Conservation (phyloP, 345 rosid species). For the Triadica sebifera region DNA sequence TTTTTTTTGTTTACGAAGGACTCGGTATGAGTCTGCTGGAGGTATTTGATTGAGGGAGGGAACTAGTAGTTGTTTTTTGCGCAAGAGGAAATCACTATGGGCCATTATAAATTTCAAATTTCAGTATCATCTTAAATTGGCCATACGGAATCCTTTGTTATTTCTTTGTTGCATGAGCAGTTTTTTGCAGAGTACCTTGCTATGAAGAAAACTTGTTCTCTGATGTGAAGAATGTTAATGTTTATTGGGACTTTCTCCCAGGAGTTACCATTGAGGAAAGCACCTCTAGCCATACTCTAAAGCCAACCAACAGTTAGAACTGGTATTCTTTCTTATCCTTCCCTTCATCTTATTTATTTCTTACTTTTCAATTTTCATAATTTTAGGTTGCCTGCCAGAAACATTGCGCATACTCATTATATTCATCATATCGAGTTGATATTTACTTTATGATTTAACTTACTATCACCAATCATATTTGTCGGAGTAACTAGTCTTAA, state of each 20-base stretch:
- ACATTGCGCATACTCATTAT: background rate
- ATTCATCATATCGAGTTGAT: background rate
- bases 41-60: background rate
- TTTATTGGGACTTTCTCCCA: background rate
- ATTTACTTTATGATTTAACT: background rate
- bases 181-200: background rate
- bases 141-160: background rate
- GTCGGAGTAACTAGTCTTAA: background rate
- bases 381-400: background rate
- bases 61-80: background rate
- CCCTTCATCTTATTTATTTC: background rate
- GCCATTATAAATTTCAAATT: background rate
- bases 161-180: background rate
- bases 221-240: background rate
- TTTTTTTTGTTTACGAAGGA: background rate
- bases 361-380: too few relatives aligned
- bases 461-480: background rate
- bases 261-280: slow-evolving; percentile 20
- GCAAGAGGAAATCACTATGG: background rate
- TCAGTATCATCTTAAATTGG: background rate
- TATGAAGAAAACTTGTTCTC: background rate
- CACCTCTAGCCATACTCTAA: slow-evolving; percentile 6
- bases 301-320: background rate
- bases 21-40: background rate
- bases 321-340: slow-evolving; percentile 8